Percentiles rank a stretch among this genome's conserved stretches.
Conservation (phyloP, 129 eudicot genomes). For the Helianthus tuberosus region DNA sequence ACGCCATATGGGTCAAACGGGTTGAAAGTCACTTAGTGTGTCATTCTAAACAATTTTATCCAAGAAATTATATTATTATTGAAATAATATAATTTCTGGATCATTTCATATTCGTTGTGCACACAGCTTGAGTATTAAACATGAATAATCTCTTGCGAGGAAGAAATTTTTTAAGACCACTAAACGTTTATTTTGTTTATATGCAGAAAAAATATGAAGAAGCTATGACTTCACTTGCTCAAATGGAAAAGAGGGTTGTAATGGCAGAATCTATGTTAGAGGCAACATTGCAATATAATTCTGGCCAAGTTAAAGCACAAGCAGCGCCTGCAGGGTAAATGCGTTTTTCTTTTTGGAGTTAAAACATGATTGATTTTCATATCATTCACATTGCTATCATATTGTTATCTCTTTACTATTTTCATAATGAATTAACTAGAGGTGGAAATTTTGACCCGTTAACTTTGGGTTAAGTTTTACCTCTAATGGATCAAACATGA, state of each 20-base stretch:
- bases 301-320: constrained; percentile 69
- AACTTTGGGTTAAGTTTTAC: background rate
- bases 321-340: constrained; percentile 44
- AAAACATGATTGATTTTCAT: constrained; percentile 3
- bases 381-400: background rate
- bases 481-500: background rate
- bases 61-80: too few relatives aligned
- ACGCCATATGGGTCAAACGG: background rate
- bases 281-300: constrained; percentile 86
- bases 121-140: background rate
- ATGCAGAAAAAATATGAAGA: constrained; percentile 73
- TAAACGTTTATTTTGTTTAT: background rate
- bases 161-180: background rate
- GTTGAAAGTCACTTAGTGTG: background rate
- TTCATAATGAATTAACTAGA: background rate
- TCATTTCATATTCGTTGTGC: background rate
- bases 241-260: constrained; percentile 81
- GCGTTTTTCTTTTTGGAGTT: background rate
- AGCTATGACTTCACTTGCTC: constrained; percentile 62
- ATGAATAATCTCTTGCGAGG: background rate
- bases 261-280: constrained; percentile 93
- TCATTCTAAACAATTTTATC: background rate
- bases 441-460: background rate
- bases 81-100: background rate
- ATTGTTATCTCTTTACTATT: background rate